Conservation (phyloP, 768 basidiomycete species). For the Ephemerocybe angulata region DNA sequence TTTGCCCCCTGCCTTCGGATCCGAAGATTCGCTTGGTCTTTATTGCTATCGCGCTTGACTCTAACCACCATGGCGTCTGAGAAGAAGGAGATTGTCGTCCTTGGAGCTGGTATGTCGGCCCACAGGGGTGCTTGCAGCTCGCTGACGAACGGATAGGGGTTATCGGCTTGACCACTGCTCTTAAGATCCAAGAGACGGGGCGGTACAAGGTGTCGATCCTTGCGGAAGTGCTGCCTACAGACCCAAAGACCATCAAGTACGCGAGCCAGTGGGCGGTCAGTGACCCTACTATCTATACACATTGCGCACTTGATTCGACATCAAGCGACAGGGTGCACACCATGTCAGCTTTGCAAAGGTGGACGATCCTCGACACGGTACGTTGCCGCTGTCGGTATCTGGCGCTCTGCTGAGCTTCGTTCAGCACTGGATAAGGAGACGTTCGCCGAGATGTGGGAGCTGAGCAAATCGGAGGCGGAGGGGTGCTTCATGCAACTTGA, state of each 20-base stretch:
- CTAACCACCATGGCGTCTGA: not conserved
- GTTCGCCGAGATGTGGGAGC: conserved; percentile 70
- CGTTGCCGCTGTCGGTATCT: not conserved
- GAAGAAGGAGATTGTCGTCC: conserved; percentile 30
- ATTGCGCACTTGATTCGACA: conserved; percentile 6
- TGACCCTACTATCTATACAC: conserved; percentile 23
- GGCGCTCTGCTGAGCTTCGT: not conserved
- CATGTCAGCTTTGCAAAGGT: conserved; percentile 45
- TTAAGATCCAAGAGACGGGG: conserved; percentile 62
- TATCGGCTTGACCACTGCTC: conserved; percentile 71
- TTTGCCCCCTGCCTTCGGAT: no score
- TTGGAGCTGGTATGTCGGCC: conserved; percentile 35
- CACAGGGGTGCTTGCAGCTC: not conserved
- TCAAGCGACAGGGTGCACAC: conserved; percentile 64
- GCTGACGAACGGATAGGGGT: conserved; percentile 50
- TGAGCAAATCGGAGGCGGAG: conserved; percentile 56
- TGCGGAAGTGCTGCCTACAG: conserved; percentile 68
- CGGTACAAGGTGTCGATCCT: conserved; percentile 64
- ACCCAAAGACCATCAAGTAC: conserved; percentile 69
- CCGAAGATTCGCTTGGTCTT: no score
- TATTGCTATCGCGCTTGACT: no score
- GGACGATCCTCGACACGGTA: conserved; percentile 8
- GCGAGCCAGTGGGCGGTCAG: conserved; percentile 82
- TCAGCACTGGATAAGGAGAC: conserved; percentile 69
- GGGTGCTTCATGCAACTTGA: conserved; percentile 60